Base-by-base conservation (phyloP, 306 rosid genomes). In the Prunus fruticosa region DNA sequence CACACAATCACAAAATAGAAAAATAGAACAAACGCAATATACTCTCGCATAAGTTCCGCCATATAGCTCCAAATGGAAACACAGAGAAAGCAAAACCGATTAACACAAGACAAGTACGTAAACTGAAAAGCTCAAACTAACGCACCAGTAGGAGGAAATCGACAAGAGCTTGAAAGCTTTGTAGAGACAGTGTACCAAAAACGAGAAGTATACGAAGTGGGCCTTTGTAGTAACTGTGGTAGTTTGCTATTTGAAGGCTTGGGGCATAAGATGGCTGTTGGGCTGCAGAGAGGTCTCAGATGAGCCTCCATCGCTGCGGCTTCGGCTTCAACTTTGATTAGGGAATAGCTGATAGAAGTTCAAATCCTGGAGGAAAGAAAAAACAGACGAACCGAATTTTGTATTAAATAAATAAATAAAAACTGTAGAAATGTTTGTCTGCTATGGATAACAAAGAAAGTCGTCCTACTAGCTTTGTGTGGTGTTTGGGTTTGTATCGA, bases 271-370 rank as follows among this genome's bases (percentile, higher is more conserved):
- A 77, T 15, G 47, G 79, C 47, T 25, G 69, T 16, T 22, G 75
- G 73, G 75, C 84, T 56, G 80, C 82, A 85, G 5, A 76, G 80
- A 82, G 88, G 82, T 22, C 78, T 84, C 64, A 73, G 73, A 64
- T 85, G 85, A 80, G 80, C 79, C 72, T 84, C 88, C 97, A 91
- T 91, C 3, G 50, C 50, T 38, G 49, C 6, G 78, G 41, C 65
- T 50, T 53, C 11, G 23, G n/a, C 58, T 68, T 68, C 16, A 16
- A 12, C 57, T 23, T 43, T 11, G 56, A 68, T 34, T 11, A 46
- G 54, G 20, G 34, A 27, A 32, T 8, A 9, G 69, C 9, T 34
- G 69, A 32, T 2, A 32, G 49, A 38, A 16, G 45, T 63, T 63
- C 67, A 30, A 30, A 43, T 19, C 16, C 41, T 27, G 41, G 34